Evolutionary conservation across 2,329 filamentous ascomycete genomes (phyloP).

Genomic region (Fusarium poae): DNA sequence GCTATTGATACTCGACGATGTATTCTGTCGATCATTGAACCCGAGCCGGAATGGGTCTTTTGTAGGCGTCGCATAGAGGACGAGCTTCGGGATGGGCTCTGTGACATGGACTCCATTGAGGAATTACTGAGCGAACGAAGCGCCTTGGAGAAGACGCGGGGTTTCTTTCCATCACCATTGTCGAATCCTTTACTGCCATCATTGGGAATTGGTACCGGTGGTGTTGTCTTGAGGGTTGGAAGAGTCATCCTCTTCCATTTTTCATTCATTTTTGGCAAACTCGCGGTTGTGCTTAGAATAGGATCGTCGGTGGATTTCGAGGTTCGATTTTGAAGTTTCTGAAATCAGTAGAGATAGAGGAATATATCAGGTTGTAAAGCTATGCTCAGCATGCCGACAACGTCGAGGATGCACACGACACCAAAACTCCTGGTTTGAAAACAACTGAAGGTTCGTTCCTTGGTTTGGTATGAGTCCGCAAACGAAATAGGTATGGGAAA

Average conservation of each 20-base stretch:
- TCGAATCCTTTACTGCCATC: slow-evolving; percentile 43
- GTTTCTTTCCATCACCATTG: slow-evolving; percentile 52
- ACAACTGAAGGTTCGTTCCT: slow-evolving; percentile 28
- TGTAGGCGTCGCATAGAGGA: slow-evolving; percentile 54
- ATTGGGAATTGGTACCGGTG: slow-evolving; percentile 41
- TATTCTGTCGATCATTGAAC: slow-evolving; percentile 58
- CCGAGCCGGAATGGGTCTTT: slow-evolving; percentile 56
- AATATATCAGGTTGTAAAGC: slow-evolving; percentile 28
- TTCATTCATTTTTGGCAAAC: slow-evolving; percentile 49
- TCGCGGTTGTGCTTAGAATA: slow-evolving; percentile 3
- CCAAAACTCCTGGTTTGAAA: slow-evolving; percentile 25
- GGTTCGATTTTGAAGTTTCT: slow-evolving; percentile 9
- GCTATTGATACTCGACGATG: slow-evolving; percentile 58
- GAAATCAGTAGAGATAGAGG: slow-evolving; percentile 19
- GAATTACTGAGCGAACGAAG: slow-evolving; percentile 58
- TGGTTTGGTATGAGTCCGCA: slow-evolving; percentile 6
- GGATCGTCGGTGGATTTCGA: slow-evolving; percentile 14
- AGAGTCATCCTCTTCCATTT: slow-evolving; percentile 55
- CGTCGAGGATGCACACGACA: slow-evolving; percentile 24
- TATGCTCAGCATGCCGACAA: slow-evolving; percentile 40
- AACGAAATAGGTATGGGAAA: slow-evolving; percentile 17
- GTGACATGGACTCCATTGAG: slow-evolving; percentile 57
- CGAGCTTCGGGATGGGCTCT: slow-evolving; percentile 50
- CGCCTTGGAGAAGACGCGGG: slow-evolving; percentile 54
- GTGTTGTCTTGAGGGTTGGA: slow-evolving; percentile 47